Percentiles rank a stretch among this genome's conserved stretches.
phyloP scores from a whole-genome alignment of 129 eudicot genomes.

The Apium graveolens region DNA sequence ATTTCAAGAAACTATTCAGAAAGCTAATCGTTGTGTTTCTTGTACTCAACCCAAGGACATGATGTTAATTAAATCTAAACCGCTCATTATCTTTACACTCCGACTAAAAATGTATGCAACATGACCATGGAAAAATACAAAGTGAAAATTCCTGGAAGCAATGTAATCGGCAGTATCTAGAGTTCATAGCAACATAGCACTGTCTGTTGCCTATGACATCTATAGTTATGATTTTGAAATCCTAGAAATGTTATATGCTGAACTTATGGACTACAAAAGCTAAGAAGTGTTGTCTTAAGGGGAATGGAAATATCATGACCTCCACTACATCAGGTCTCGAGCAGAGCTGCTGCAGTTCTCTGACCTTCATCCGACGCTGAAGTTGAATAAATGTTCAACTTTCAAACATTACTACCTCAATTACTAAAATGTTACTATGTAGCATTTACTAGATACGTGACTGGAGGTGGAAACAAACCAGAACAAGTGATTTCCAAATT shows the following conservation, averaged over 20 bases:
- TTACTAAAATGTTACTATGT: constrained; percentile 3
- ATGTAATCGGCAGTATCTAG: background rate
- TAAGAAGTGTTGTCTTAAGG: background rate
- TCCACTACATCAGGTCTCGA: constrained; percentile 96
- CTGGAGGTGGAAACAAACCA: too few relatives aligned
- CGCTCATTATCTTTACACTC: background rate
- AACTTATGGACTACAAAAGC: background rate
- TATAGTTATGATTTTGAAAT: background rate
- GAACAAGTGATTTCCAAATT: too few relatives aligned
- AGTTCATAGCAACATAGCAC: background rate
- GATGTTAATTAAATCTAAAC: background rate
- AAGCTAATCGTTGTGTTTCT: too few relatives aligned
- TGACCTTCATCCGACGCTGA: constrained; percentile 89
- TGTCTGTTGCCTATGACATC: background rate
- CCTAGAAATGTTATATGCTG: background rate
- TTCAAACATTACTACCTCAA: background rate
- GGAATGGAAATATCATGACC: constrained; percentile 27
- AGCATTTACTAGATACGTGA: too few relatives aligned
- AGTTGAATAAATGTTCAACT: constrained; percentile 39
- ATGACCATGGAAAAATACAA: too few relatives aligned
- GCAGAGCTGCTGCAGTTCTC: constrained; percentile 84
- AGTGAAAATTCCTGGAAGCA: background rate
- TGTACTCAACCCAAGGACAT: background rate
- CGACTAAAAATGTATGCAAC: background rate
- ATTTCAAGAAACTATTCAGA: too few relatives aligned